Evolutionary conservation across 225 moss, liverwort and hornwort species (phyloP), one percentile per base, ranked within the genome.

Genomic region (Physcomitrium patens): DNA sequence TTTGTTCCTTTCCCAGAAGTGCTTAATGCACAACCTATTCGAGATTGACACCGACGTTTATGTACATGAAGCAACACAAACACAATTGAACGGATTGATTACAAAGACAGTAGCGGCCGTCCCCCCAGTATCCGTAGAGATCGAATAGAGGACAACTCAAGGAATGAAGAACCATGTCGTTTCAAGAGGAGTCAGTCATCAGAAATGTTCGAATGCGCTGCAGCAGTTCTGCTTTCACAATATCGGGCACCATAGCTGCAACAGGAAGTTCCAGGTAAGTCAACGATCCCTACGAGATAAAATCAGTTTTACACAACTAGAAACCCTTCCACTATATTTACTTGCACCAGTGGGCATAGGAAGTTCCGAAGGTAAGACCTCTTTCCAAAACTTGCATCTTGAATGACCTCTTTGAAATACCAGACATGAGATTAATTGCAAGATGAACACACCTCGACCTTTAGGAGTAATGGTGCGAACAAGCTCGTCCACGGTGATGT

Each of bases 221-320:
- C 84, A 94, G 79, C 67, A 97, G 70, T 87, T 97, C 97, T 79
- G 94, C 97, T 86, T 97, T 97, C 80, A 97, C 97, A 70, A 89
- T 93, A 79, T 97, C 97, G 63, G 94, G 97, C 67, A 97, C 97
- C 92, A 90, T 94, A 65, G 97, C 97, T 97, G 92, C 92, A 88
- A 79, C 78, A 84, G 78, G 77, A 69, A 81, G 77, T 63, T 68
- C 76, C 77, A 85, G 82, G 68, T 73, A 22, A 81, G 81, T 81
- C 67, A 77, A 77, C 17, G 49, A 79, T 9, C 68, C 66, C 42
- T 60, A 22, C 1, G 56, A 46, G 41, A 60, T 52, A 18, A 17
- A 27, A 67, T 49, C 61, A 58, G 44, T 64, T 60, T 60, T 26
- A 56, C 66, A 78, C 20, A 71, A 67, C 70, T 50, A 67, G 49